Base-by-base conservation (phyloP, 768 basidiomycete genomes). In the Candolleomyces aberdarensis region DNA sequence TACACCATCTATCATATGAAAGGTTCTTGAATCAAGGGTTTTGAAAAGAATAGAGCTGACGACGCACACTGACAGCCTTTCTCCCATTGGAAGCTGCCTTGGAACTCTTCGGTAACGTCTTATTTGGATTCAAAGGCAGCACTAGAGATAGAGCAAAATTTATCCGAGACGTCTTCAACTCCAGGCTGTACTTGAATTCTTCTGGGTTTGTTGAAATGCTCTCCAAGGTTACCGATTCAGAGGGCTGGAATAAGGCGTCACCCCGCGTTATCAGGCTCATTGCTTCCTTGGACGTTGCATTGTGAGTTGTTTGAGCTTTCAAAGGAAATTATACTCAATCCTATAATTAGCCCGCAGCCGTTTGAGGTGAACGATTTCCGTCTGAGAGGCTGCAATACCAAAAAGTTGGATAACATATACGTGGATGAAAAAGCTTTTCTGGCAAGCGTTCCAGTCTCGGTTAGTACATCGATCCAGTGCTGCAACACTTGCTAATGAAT, bases 31-130 rank as follows among this genome's bases (percentile, higher is more conserved):
- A n/a, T 31, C 44, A 31, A 49, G 56, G 29, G 32, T 19, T 17
- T 7, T 36, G 49, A 11, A 48, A 7, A 62, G 52, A 53, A 60
- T 31, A 19, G 11, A 20, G 53, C 36, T 40, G 29, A 31, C 11
- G 52, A 61, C 8, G 63, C 47, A 39, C 67, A 6, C 43, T 43
- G 14, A 15, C 40, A 86, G 87, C 84, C 57, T 86, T 80, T 65
- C 71, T 88, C 17, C 78, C 80, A 14, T 70, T 86, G 47, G 87
- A 89, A 67, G 76, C 80, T 15, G 75, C 87, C 3, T 67, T 88
- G 47, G 80, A 82, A 56, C 64, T 89, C 0, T 80, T 87, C 66
- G 85, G 80, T 39, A 80, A 80, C 44, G 71, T 87, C 14, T 69
- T 88, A 26, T 84, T 86, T 17, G 72, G 82, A 13, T 69, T 74